Percentiles rank a stretch among this genome's conserved stretches.
Conservation (phyloP, 495 filamentous ascomycete species). For the Pyrenula massariospora region DNA sequence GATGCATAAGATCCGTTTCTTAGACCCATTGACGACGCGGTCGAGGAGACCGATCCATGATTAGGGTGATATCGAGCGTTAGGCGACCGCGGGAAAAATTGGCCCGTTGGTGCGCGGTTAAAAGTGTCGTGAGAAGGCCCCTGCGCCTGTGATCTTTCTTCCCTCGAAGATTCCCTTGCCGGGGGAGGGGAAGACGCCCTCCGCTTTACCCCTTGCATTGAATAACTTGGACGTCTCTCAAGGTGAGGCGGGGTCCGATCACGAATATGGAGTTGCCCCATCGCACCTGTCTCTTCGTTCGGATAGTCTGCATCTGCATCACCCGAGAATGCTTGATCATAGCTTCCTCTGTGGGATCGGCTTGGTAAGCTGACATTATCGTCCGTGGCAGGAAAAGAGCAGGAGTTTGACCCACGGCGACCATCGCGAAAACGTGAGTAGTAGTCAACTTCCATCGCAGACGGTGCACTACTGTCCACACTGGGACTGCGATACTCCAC, state of each 20-base stretch:
- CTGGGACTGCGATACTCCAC: constrained; percentile 38
- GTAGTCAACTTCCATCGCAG: constrained; percentile 28
- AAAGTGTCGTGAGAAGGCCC: constrained; percentile 52
- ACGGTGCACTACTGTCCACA: constrained; percentile 34
- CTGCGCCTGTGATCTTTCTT: constrained; percentile 31
- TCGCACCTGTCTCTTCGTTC: constrained; percentile 50
- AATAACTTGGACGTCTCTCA: constrained; percentile 14
- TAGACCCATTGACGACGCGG: constrained; percentile 56
- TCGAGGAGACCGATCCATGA: constrained; percentile 60
- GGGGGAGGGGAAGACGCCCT: constrained; percentile 70
- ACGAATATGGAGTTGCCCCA: constrained; percentile 50
- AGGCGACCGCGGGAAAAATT: constrained; percentile 46
- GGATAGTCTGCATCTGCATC: constrained; percentile 55
- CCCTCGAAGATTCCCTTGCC: constrained; percentile 48
- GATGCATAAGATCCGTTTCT: constrained; percentile 65
- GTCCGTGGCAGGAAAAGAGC: constrained; percentile 33
- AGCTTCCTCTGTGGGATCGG: constrained; percentile 46
- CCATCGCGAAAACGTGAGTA: constrained; percentile 20
- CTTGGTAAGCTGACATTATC: constrained; percentile 33
- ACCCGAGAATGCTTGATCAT: constrained; percentile 36
- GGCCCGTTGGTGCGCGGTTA: constrained; percentile 51
- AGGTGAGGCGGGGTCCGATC: constrained; percentile 34
- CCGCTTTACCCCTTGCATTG: constrained; percentile 56
- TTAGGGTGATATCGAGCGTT: constrained; percentile 42
- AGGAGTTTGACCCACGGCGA: constrained; percentile 21